Conservation (phyloP, 2,329 filamentous ascomycete species). For the Fusarium transvaalense region DNA sequence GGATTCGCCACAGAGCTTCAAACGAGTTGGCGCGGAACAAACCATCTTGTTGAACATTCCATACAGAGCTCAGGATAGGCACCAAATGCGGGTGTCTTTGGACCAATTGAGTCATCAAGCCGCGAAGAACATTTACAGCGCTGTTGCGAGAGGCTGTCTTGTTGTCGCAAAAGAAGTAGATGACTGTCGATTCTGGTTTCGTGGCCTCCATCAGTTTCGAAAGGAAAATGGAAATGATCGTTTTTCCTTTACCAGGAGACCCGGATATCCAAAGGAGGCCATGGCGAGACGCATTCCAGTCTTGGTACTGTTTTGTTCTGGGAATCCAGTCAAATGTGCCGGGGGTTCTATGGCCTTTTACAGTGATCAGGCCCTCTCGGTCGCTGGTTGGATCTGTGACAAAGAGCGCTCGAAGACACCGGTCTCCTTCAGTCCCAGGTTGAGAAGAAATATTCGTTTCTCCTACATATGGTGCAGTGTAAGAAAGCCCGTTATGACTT, state of each 20-base stretch:
- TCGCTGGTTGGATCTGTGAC: constrained; percentile 20
- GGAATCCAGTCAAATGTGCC: constrained; percentile 31
- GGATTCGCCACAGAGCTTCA: constrained; percentile 10
- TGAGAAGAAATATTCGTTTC: neutral
- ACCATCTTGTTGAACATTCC: neutral
- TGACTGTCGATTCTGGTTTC: neutral
- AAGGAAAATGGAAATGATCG: constrained; percentile 19
- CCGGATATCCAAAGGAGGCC: constrained; percentile 22
- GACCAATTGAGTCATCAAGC: constrained; percentile 13
- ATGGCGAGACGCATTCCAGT: neutral
- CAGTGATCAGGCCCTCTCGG: neutral
- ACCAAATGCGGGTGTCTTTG: neutral
- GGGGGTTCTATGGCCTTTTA: neutral
- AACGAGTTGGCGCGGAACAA: neutral
- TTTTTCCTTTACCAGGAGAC: constrained; percentile 20
- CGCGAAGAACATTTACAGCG: constrained; percentile 1
- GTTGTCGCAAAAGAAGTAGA: constrained; percentile 29
- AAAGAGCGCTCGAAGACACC: constrained; percentile 10
- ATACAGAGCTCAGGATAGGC: neutral
- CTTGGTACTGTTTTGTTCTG: neutral
- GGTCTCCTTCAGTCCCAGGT: constrained; percentile 4
- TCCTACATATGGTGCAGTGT: neutral
- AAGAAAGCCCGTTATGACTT: too few relatives aligned
- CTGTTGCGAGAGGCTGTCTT: neutral
- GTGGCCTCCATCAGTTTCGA: neutral